Evolutionary conservation across 2,329 filamentous ascomycete genomes (phyloP).

Genomic region (Neurospora sp.): DNA sequence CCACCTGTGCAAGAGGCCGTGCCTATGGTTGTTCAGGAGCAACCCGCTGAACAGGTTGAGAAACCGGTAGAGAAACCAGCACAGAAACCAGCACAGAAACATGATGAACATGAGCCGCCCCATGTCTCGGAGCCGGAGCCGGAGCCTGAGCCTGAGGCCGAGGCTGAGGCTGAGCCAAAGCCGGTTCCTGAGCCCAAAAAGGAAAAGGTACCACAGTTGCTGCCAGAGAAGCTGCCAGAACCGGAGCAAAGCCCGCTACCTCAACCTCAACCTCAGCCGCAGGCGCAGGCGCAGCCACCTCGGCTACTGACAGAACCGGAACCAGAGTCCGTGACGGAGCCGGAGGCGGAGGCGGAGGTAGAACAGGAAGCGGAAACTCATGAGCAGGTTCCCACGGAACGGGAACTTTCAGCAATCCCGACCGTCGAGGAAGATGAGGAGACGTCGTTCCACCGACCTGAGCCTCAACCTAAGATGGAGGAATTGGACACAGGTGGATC

Average conservation of each 20-base stretch:
- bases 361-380: constrained; percentile 4
- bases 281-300: background rate
- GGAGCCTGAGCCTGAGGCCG: background rate
- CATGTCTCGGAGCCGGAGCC: background rate
- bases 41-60: background rate
- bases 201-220: background rate
- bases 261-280: background rate
- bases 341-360: background rate
- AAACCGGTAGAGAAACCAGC: background rate
- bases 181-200: constrained; percentile 2
- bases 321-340: background rate
- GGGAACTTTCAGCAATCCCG: constrained; percentile 11
- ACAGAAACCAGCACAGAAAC: background rate
- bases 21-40: background rate
- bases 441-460: constrained; percentile 7
- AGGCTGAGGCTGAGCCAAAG: constrained; percentile 2
- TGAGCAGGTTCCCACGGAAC: background rate
- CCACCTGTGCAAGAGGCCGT: background rate
- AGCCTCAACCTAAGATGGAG: constrained; percentile 28
- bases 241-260: background rate
- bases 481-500: constrained; percentile 30
- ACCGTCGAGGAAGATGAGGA: constrained; percentile 13
- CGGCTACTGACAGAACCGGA: background rate
- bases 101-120: background rate
- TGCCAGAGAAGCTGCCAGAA: background rate